phyloP scores from a whole-genome alignment of 495 filamentous ascomycete species.

The Aspergillus sclerotiicarbonarius region DNA sequence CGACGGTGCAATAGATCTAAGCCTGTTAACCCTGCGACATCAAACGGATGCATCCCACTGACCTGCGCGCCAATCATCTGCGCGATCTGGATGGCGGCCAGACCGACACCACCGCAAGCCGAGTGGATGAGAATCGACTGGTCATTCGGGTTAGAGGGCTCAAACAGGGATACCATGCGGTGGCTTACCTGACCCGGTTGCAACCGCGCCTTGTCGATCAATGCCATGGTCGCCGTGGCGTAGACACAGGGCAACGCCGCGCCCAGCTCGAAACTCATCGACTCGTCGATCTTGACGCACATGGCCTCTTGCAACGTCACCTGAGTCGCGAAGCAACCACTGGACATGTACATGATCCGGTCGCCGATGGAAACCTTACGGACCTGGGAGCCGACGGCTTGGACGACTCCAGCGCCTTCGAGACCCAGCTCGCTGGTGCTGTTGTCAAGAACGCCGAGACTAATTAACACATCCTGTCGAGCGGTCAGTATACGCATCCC shows the following conservation, averaged over 20 bases:
- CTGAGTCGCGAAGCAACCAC: not conserved
- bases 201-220: conserved; percentile 27
- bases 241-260: conserved; percentile 42
- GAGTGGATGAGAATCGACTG: conserved; percentile 28
- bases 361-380: conserved; percentile 32
- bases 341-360: conserved; percentile 23
- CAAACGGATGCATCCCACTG: not conserved
- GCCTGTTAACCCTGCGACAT: not conserved
- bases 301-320: not conserved
- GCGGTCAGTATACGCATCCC: not conserved
- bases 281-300: conserved; percentile 22
- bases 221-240: conserved; percentile 33
- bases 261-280: conserved; percentile 25
- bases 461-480: conserved; percentile 26
- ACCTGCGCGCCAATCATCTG: conserved; percentile 19
- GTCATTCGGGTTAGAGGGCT: too few species aligned
- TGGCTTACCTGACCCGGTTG: conserved; percentile 11
- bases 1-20: conserved; percentile 47
- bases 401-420: conserved; percentile 27
- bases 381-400: conserved; percentile 34
- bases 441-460: conserved; percentile 21
- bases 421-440: not conserved
- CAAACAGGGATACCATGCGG: not conserved
- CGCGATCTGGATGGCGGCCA: conserved; percentile 23
- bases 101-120: conserved; percentile 26